A percentile compares a stretch with the other conserved stretches of the same genome.
phyloP scores from a whole-genome alignment of 768 basidiomycete species.

The Coprinopsis strossmayeri region DNA sequence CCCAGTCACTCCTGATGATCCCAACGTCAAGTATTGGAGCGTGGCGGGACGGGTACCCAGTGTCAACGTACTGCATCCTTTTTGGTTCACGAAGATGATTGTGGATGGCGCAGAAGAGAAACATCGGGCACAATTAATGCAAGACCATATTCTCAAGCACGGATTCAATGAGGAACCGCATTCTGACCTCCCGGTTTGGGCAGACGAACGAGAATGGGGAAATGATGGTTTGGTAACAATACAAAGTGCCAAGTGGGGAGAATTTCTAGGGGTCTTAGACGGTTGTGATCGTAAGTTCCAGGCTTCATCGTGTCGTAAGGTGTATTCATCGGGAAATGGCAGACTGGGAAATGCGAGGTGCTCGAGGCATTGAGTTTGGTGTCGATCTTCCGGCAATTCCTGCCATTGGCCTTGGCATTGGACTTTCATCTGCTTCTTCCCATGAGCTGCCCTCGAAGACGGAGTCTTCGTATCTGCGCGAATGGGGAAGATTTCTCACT shows the following conservation, averaged over 20 bases:
- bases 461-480: slow-evolving; percentile 43
- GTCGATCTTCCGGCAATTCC: slow-evolving; percentile 51
- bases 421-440: slow-evolving; percentile 8
- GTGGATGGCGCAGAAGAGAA: slow-evolving; percentile 77
- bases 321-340: not conserved
- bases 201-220: slow-evolving; percentile 56
- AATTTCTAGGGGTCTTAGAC: slow-evolving; percentile 86
- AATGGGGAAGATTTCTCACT: slow-evolving; percentile 58
- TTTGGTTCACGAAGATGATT: slow-evolving; percentile 95
- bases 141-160: slow-evolving; percentile 20
- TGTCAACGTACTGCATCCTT: slow-evolving; percentile 82
- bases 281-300: slow-evolving; percentile 68
- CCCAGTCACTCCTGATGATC: slow-evolving; percentile 72
- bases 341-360: slow-evolving; percentile 93
- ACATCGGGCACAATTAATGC: slow-evolving; percentile 42
- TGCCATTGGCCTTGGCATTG: slow-evolving; percentile 31
- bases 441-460: not conserved
- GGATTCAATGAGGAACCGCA: slow-evolving; percentile 7
- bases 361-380: slow-evolving; percentile 66
- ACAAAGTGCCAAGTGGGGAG: slow-evolving; percentile 93
- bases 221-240: slow-evolving; percentile 92
- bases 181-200: slow-evolving; percentile 34
- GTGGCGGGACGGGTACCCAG: slow-evolving; percentile 71
- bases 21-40: slow-evolving; percentile 85
- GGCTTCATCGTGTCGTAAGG: not conserved